A percentile compares a stretch with the other conserved stretches of the same genome.
Evolutionary conservation across 1,139 yeast genomes (phyloP).

Genomic region (Suhomyces choctaworum): DNA sequence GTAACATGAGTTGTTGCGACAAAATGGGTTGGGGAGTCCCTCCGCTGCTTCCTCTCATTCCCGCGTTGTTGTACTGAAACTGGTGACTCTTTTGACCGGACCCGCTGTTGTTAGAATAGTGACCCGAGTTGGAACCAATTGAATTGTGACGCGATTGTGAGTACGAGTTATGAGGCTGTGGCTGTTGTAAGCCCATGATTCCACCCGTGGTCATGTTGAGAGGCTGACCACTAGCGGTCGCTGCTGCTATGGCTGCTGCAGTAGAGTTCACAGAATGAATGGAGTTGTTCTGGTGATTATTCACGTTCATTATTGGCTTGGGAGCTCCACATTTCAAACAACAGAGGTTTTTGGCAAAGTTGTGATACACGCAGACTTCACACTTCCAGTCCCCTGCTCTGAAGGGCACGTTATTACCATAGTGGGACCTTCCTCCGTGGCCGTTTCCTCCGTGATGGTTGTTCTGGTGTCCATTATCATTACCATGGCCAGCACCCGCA

Average conservation of each 20-base stretch:
- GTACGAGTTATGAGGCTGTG: constrained; percentile 24
- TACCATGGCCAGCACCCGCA: constrained; percentile 6
- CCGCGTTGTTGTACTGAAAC: constrained; percentile 15
- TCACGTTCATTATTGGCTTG: constrained; percentile 50
- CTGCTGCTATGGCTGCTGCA: constrained; percentile 53
- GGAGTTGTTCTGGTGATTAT: constrained; percentile 19
- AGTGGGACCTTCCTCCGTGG: constrained; percentile 23
- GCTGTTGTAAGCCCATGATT: constrained; percentile 33
- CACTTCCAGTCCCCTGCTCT: constrained; percentile 99
- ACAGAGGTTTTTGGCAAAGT: constrained; percentile 86
- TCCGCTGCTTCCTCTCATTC: constrained; percentile 19
- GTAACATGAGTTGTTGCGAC: constrained; percentile 23
- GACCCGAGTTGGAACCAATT: constrained; percentile 15
- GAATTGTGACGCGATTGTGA: constrained; percentile 16
- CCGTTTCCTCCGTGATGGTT: constrained; percentile 15
- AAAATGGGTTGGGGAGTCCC: constrained; percentile 24
- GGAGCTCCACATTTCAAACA: constrained; percentile 89
- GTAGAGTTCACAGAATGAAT: constrained; percentile 46
- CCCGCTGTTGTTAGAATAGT: constrained; percentile 10
- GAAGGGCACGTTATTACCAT: constrained; percentile 67
- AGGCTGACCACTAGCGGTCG: constrained; percentile 55
- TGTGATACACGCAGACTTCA: constrained; percentile 83
- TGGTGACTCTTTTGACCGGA: constrained; percentile 11
- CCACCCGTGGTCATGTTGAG: constrained; percentile 35
- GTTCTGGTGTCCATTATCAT: constrained; percentile 10